Conservation (phyloP, 768 basidiomycete genomes). For the Termitomyces sp. region DNA sequence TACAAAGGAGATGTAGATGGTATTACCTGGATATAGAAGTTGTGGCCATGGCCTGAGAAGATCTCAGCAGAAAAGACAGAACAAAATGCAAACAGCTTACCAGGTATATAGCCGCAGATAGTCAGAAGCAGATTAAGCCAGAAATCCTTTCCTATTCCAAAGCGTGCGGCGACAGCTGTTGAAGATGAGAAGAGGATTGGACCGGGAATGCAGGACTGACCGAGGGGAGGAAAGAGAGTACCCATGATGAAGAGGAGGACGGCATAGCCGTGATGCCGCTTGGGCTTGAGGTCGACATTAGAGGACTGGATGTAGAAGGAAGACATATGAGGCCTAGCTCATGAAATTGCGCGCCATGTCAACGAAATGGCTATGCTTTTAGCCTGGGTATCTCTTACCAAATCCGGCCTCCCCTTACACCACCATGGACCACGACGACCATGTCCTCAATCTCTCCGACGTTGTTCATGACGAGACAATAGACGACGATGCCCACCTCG, state of each 20-base stretch:
- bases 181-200: conserved; percentile 2
- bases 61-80: conserved; percentile 5
- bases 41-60: conserved; percentile 75
- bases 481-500: conserved; percentile 45
- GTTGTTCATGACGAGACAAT: conserved; percentile 80
- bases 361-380: neutral
- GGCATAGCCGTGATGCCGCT: conserved; percentile 74
- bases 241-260: conserved; percentile 83
- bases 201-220: conserved; percentile 35
- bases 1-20: conserved; percentile 5
- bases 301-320: conserved; percentile 32
- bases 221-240: conserved; percentile 88
- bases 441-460: conserved; percentile 72
- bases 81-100: conserved; percentile 30
- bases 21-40: conserved; percentile 84
- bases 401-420: conserved; percentile 12
- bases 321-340: conserved; percentile 6
- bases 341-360: neutral
- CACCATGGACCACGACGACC: conserved; percentile 53
- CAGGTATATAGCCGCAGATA: conserved; percentile 89
- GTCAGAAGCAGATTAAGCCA: conserved; percentile 86
- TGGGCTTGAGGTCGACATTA: conserved; percentile 63
- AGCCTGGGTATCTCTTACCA: conserved; percentile 17
- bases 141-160: conserved; percentile 89
- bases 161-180: conserved; percentile 87